A percentile compares a stretch with the other conserved stretches of the same genome.
These are phyloP conservation scores for Picochlorum costavermella DNA, from an alignment of 139 green algal species.

Conservation along the genomic window DNA sequence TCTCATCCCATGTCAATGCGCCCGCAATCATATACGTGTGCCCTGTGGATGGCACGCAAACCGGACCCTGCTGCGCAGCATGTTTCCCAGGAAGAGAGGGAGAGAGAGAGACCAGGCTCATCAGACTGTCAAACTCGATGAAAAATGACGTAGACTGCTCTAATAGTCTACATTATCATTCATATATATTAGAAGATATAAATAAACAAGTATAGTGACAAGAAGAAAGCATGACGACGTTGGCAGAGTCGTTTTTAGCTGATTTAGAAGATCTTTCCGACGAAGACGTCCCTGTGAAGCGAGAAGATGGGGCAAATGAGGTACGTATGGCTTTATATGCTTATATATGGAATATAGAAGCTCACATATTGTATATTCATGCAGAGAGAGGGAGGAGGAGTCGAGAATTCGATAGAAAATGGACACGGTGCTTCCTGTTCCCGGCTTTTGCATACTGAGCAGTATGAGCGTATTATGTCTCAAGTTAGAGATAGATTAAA, in stretches of 20 bases:
- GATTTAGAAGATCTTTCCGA: conserved; percentile 93
- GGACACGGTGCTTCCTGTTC: no score
- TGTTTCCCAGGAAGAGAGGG: no score
- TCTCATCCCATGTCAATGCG: neutral
- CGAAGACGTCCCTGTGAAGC: conserved; percentile 21
- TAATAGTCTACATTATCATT: no score
- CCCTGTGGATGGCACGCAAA: conserved; percentile 5
- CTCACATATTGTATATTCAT: neutral
- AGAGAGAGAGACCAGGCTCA: no score
- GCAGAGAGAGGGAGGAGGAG: no score
- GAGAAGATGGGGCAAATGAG: neutral
- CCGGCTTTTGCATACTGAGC: no score
- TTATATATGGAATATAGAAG: neutral
- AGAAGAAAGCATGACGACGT: conserved; percentile 50
- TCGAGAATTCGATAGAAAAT: no score
- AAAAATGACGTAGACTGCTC: no score
- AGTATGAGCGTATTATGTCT: conserved; percentile 43
- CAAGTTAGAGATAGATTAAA: conserved; percentile 13
- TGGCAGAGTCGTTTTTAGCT: conserved; percentile 90
- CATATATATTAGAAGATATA: no score
- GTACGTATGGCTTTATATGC: neutral
- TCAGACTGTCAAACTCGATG: neutral
- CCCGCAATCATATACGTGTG: conserved; percentile 3
- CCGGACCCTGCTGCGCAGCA: no score
- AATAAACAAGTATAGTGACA: no score